phyloP scores from a whole-genome alignment of 2,329 filamentous ascomycete species.

The Exophiala sideris region DNA sequence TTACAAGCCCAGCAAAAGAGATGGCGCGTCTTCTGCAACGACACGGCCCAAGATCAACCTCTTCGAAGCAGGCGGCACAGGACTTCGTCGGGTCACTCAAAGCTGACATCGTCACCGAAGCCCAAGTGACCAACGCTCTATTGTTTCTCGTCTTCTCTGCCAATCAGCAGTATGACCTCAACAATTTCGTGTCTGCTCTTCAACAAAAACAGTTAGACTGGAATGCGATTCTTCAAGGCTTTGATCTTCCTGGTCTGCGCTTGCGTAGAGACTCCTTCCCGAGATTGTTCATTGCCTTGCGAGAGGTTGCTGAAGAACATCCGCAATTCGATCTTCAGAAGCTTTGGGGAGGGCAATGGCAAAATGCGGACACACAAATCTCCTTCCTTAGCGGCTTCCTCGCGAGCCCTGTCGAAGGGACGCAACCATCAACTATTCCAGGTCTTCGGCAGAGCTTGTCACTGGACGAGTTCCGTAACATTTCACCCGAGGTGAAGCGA shows the following conservation, averaged over 20 bases:
- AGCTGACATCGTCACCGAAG: conserved; percentile 67
- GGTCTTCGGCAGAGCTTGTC: conserved; percentile 75
- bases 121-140: conserved; percentile 77
- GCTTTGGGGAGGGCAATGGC: conserved; percentile 88
- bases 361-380: conserved; percentile 78
- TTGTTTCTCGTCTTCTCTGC: conserved; percentile 65
- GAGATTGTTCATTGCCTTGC: conserved; percentile 72
- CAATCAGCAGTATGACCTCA: conserved; percentile 63
- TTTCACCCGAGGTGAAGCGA: conserved; percentile 57
- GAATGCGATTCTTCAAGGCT: conserved; percentile 69
- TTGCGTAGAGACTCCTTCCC: conserved; percentile 79
- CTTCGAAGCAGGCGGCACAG: conserved; percentile 67
- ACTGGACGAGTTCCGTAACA: conserved; percentile 59
- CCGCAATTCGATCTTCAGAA: conserved; percentile 75
- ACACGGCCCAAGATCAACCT: conserved; percentile 70
- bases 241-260: conserved; percentile 74
- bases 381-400: conserved; percentile 91
- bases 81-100: conserved; percentile 57
- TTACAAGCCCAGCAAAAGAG: conserved; percentile 41
- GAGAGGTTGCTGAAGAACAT: conserved; percentile 64
- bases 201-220: conserved; percentile 59
- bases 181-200: conserved; percentile 61
- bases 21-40: conserved; percentile 66
- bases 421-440: conserved; percentile 83
- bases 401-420: conserved; percentile 67